phyloP scores from a whole-genome alignment of 192 early-diverging fungal species.

The Umbelopsis sp. region DNA sequence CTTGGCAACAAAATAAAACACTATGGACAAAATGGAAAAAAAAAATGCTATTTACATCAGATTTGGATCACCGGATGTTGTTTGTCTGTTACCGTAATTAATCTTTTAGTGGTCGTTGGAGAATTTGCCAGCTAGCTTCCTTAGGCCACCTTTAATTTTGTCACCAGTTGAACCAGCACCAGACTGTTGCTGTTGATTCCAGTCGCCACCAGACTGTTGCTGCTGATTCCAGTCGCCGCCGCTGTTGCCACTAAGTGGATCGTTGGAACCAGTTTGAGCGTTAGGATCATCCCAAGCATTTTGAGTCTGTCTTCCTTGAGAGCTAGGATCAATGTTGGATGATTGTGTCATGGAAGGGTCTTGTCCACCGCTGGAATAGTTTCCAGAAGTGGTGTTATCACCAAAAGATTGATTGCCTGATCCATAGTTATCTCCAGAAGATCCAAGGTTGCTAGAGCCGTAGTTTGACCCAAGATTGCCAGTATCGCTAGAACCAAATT shows the following conservation, averaged over 20 bases:
- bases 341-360: neutral
- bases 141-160: neutral
- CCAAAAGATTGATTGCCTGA: neutral
- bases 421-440: neutral
- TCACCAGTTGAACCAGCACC: neutral
- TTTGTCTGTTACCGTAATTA: neutral
- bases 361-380: neutral
- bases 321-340: neutral
- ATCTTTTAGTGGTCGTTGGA: neutral
- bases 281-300: neutral
- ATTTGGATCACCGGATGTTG: neutral
- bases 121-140: constrained; percentile 9
- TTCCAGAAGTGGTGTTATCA: neutral
- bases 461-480: too few species aligned
- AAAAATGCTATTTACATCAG: neutral
- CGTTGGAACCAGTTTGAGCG: neutral
- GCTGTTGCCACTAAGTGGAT: neutral
- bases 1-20: too few species aligned
- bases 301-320: constrained; percentile 4
- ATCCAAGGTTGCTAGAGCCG: neutral
- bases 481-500: neutral
- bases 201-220: neutral
- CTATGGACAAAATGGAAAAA: too few species aligned
- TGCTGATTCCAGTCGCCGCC: neutral
- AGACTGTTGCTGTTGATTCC: neutral